These are phyloP conservation scores for Auricularia auricula-judae DNA, from an alignment of 768 basidiomycete genomes.

Conservation along the genomic window DNA sequence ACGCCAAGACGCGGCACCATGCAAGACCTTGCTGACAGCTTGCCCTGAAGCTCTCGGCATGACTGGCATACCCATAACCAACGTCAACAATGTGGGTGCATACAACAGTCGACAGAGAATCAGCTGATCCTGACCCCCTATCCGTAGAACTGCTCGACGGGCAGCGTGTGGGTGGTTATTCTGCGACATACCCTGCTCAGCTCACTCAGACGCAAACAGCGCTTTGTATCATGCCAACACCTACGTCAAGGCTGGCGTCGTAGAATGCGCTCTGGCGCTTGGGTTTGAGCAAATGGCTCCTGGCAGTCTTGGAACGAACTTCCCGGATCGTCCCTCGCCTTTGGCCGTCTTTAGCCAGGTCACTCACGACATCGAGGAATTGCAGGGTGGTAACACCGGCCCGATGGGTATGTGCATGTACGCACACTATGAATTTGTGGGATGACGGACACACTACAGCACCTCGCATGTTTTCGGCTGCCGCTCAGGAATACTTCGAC, in stretches of 20 bases:
- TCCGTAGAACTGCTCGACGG: conserved; percentile 62
- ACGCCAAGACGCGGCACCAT: neutral
- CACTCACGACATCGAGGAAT: conserved; percentile 37
- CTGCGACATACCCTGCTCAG: neutral
- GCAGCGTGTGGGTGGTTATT: conserved; percentile 26
- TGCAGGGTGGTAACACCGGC: conserved; percentile 41
- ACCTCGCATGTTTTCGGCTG: conserved; percentile 67
- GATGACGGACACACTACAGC: conserved; percentile 20
- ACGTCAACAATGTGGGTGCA: conserved; percentile 55
- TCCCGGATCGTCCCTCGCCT: conserved; percentile 41
- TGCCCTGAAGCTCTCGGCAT: conserved; percentile 49
- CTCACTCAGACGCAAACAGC: conserved; percentile 17
- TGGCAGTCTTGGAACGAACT: conserved; percentile 59
- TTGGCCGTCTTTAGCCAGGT: conserved; percentile 33
- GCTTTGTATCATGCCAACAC: conserved; percentile 68
- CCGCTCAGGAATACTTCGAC: conserved; percentile 63
- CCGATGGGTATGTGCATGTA: conserved; percentile 22
- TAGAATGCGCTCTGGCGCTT: conserved; percentile 67
- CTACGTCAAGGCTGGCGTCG: conserved; percentile 56
- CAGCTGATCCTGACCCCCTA: neutral
- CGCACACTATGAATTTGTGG: neutral
- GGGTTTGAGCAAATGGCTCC: conserved; percentile 82
- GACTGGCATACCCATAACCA: conserved; percentile 74
- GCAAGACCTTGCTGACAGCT: neutral
- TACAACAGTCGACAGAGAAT: neutral